Base-by-base conservation (phyloP, 306 rosid species). In the Medicago truncatula region DNA sequence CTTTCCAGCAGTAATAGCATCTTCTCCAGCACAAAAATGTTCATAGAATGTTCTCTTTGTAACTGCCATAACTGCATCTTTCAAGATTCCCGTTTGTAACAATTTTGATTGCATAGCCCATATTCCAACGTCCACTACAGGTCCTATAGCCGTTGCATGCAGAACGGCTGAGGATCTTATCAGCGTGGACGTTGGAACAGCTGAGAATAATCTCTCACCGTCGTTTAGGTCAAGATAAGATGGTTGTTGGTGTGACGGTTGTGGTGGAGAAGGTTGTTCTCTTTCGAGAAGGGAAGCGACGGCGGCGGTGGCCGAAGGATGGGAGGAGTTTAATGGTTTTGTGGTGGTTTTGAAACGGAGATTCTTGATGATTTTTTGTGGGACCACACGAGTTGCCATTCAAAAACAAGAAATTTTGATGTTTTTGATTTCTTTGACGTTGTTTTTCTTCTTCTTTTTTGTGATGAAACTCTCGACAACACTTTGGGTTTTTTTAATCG, bases 1-100 rank as follows among this genome's bases (percentile, higher is more conserved):
- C 74, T 57, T 40, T 0, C 81, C 78, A 4, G 74, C 81, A 6
- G 67, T 49, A 6, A 1, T 76, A 6, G 87, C 71, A 6, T 92
- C 89, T 69, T 90, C 92, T 8, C 97, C 99, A 76, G 96, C 99
- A 73, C 99, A 95, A 28, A 95, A 95, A 16, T 95, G 89, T 3
- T 76, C 86, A 57, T 63, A 95, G 15, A 95, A 90, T 18, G 88
- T 88, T 43, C 43, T 76, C 6, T 77, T 77, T 0, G 88, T 70
- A 2, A 65, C 2, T 0, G 76, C 83, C 78, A 87, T 20, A 0
- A 85, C 57, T 1, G 72, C 13, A 0, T 80, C 76, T 41, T 46
- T 82, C 58, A 78, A 0, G 46, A 47, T 13, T 0, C 66, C 83
- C 2, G 49, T 64, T 2, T 89, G 79, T 75, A 88, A 70, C 11